phyloP scores from a whole-genome alignment of 2,329 filamentous ascomycete species.

The Aspergillus arachidicola region DNA sequence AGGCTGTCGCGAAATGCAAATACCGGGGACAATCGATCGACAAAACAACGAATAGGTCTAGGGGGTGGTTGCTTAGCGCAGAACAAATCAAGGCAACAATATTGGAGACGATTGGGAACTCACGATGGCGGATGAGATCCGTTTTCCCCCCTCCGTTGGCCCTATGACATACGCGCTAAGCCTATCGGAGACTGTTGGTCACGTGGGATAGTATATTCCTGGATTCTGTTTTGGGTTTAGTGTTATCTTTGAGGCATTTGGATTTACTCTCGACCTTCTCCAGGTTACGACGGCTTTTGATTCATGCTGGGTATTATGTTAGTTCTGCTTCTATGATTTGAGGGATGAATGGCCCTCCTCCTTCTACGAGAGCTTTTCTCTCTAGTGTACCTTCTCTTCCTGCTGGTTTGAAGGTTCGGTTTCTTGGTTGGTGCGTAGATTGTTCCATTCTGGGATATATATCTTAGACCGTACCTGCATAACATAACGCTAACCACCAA shows the following conservation, averaged over 20 bases:
- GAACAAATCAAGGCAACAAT: neutral
- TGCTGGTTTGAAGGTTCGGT: slow-evolving; percentile 79
- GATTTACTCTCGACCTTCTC: neutral
- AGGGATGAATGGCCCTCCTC: slow-evolving; percentile 57
- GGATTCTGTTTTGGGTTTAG: neutral
- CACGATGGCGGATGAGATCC: slow-evolving; percentile 8
- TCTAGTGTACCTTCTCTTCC: slow-evolving; percentile 57
- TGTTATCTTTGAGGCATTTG: neutral
- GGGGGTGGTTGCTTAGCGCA: neutral
- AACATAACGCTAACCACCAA: neutral
- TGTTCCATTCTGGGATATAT: neutral
- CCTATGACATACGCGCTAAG: slow-evolving; percentile 40
- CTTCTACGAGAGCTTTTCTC: slow-evolving; percentile 68
- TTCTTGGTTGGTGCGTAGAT: slow-evolving; percentile 79
- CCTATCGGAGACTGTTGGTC: slow-evolving; percentile 33
- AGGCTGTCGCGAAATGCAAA: neutral
- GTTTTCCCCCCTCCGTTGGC: slow-evolving; percentile 35
- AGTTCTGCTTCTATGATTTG: neutral
- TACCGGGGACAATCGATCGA: neutral
- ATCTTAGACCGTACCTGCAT: neutral
- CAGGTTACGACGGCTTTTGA: neutral
- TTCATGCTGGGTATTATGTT: slow-evolving; percentile 8
- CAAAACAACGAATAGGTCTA: neutral
- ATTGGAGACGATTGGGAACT: slow-evolving; percentile 1
- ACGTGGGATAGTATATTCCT: slow-evolving; percentile 28